Conservation (phyloP, 768 basidiomycete species). For the Gloeophyllum trabeum region DNA sequence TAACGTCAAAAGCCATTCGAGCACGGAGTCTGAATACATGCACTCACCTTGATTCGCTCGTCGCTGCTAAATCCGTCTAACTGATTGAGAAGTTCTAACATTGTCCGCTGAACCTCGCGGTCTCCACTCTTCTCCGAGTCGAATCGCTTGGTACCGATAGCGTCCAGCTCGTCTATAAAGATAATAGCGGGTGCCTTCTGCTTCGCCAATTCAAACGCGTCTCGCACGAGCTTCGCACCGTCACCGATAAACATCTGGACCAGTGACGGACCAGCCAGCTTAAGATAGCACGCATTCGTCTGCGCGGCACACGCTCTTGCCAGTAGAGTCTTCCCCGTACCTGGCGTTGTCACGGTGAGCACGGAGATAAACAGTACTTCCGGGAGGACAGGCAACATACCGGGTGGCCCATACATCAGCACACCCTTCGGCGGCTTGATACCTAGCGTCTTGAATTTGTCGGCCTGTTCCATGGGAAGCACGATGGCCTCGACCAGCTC, state of each 20-base stretch:
- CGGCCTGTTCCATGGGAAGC: conserved; percentile 95
- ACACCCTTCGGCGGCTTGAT: conserved; percentile 97
- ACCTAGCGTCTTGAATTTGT: conserved; percentile 97
- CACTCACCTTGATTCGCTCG: conserved; percentile 85
- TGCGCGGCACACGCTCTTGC: conserved; percentile 97
- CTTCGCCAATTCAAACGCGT: conserved; percentile 96
- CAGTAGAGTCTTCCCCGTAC: conserved; percentile 95
- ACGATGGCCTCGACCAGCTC: conserved; percentile 98
- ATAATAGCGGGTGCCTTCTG: conserved; percentile 99
- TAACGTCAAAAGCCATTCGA: conserved; percentile 3
- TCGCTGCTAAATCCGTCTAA: conserved; percentile 96
- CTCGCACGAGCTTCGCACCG: conserved; percentile 96
- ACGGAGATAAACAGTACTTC: too few relatives aligned
- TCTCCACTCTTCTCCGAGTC: conserved; percentile 99
- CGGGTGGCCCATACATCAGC: conserved; percentile 98
- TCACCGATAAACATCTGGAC: conserved; percentile 99
- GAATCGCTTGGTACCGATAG: conserved; percentile 98
- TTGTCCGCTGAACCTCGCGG: conserved; percentile 99
- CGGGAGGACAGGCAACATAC: conserved; percentile 34
- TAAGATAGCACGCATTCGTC: conserved; percentile 96
- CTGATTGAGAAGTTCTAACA: conserved; percentile 97
- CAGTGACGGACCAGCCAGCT: conserved; percentile 93
- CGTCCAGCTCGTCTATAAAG: conserved; percentile 96
- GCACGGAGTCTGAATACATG: neutral
- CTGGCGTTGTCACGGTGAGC: conserved; percentile 19